Evolutionary conservation across 495 filamentous ascomycete genomes (phyloP).

Genomic region (Penicillium soppii): DNA sequence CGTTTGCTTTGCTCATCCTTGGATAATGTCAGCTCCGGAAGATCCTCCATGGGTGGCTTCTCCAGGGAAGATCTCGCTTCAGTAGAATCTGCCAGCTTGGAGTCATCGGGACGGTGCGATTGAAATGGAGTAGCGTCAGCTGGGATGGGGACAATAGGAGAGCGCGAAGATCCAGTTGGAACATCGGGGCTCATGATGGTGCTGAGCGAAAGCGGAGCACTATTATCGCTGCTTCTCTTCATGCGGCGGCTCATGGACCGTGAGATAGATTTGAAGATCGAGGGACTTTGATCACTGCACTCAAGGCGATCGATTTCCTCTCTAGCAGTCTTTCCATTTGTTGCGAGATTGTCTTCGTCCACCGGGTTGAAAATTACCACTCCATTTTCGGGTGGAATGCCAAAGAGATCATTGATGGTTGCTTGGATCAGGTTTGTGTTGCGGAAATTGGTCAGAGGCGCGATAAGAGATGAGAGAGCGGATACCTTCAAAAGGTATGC

Average conservation of each 20-base stretch:
- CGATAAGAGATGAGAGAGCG: conserved; percentile 65
- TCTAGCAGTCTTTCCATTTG: conserved; percentile 64
- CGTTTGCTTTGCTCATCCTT: conserved; percentile 3
- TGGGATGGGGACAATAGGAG: conserved; percentile 10
- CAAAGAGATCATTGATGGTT: conserved; percentile 65
- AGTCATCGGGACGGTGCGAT: not conserved
- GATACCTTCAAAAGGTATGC: conserved; percentile 79
- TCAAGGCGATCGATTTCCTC: conserved; percentile 65
- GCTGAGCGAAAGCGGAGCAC: conserved; percentile 24
- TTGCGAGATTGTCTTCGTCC: conserved; percentile 67
- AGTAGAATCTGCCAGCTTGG: not conserved
- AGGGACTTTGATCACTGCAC: conserved; percentile 32
- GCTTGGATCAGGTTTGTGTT: conserved; percentile 73
- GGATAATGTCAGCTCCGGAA: not conserved
- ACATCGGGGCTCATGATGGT: conserved; percentile 3
- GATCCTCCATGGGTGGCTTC: not conserved
- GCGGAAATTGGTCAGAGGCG: conserved; percentile 76
- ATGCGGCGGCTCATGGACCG: conserved; percentile 36
- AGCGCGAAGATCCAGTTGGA: not conserved
- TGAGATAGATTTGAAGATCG: conserved; percentile 34
- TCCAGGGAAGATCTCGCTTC: not conserved
- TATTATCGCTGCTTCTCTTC: conserved; percentile 33
- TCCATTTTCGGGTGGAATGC: conserved; percentile 62
- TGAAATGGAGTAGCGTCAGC: not conserved
- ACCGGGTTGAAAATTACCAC: conserved; percentile 69